phyloP scores from a whole-genome alignment of 257 asterid species.

The Sherardia arvensis region DNA sequence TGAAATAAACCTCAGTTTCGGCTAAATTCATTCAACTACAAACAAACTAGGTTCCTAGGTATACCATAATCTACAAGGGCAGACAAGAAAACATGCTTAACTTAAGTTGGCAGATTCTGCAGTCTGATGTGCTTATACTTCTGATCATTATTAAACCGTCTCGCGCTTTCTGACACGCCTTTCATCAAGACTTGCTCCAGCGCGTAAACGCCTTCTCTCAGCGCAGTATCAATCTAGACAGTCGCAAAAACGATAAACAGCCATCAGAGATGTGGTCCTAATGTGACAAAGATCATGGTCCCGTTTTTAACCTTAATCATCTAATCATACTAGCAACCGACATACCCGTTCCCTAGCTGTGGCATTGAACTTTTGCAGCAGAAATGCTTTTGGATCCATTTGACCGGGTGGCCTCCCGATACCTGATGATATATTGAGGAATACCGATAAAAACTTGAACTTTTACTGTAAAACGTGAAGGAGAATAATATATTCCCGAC shows the following conservation, averaged over 20 bases:
- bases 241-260: conserved; percentile 3
- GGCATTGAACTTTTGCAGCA: conserved; percentile 78
- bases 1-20: no score
- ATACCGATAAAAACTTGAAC: not conserved
- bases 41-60: not conserved
- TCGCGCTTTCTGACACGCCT: conserved; percentile 66
- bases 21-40: no score
- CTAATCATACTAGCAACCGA: not conserved
- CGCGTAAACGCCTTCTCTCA: conserved; percentile 65
- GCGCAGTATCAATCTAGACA: conserved; percentile 67
- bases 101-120: conserved; percentile 59
- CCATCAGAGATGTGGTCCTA: not conserved
- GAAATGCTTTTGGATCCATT: conserved; percentile 96
- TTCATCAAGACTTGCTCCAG: conserved; percentile 52
- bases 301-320: not conserved
- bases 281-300: not conserved
- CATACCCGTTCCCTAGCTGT: conserved; percentile 75
- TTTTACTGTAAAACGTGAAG: conserved; percentile 6
- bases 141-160: conserved; percentile 65
- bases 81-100: not conserved
- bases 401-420: conserved; percentile 94
- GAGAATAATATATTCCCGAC: conserved; percentile 19
- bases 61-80: not conserved
- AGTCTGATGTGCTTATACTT: conserved; percentile 75
- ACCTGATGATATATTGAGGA: conserved; percentile 33